Percentiles rank a stretch among this genome's conserved stretches.
phyloP scores from a whole-genome alignment of 345 rosid species.

The Brassica incana region DNA sequence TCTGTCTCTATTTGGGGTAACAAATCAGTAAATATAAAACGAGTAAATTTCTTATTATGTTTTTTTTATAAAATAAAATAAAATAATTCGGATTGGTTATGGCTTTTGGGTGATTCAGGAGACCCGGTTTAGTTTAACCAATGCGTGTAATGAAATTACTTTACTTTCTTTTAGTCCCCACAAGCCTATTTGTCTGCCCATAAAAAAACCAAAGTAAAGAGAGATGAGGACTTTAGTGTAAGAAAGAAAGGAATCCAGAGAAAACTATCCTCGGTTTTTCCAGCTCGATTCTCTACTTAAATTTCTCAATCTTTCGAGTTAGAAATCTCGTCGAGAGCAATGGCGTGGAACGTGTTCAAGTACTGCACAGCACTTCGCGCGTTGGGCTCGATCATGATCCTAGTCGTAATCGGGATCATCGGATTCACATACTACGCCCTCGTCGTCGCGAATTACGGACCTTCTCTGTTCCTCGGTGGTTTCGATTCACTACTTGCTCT shows the following conservation, averaged over 20 bases:
- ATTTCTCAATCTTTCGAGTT: neutral
- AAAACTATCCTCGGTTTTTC: neutral
- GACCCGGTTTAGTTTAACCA: neutral
- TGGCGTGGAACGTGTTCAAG: conserved; percentile 84
- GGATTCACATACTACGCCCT: conserved; percentile 68
- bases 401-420: conserved; percentile 56
- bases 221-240: neutral
- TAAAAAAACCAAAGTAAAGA: neutral
- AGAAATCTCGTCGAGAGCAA: conserved; percentile 4
- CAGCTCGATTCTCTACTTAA: conserved; percentile 4
- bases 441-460: conserved; percentile 64
- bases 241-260: neutral
- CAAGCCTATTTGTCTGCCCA: neutral
- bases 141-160: neutral
- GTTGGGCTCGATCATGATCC: conserved; percentile 74
- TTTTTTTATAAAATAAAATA: neutral
- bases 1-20: too few relatives aligned
- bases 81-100: neutral
- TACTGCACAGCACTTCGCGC: conserved; percentile 80
- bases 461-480: conserved; percentile 64
- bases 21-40: too few relatives aligned
- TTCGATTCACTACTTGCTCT: conserved; percentile 47
- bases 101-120: neutral
- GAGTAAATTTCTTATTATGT: too few relatives aligned
- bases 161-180: neutral